These are phyloP conservation scores for Boehmeria nivea DNA, from an alignment of 306 rosid species.

Conservation along the genomic window DNA sequence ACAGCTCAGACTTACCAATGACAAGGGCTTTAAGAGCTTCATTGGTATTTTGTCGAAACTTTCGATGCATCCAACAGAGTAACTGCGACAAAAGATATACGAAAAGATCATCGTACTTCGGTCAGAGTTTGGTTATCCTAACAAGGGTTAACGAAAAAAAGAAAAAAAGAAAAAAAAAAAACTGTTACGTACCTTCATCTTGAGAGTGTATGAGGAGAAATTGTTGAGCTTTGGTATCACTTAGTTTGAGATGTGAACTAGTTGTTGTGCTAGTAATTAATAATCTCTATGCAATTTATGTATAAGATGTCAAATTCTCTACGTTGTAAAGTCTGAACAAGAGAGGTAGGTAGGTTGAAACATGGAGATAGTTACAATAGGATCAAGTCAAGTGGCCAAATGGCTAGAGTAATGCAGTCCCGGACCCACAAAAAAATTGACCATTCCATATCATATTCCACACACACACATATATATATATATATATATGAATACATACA, in stretches of 20 bases:
- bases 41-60: constrained; percentile 69
- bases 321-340: not conserved
- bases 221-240: constrained; percentile 30
- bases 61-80: constrained; percentile 96
- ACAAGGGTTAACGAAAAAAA: too few relatives aligned
- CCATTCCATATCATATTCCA: constrained; percentile 5
- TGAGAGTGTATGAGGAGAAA: constrained; percentile 24
- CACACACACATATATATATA: constrained; percentile 19
- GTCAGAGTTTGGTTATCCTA: not conserved
- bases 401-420: constrained; percentile 40
- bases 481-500: too few relatives aligned
- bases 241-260: constrained; percentile 28
- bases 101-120: constrained; percentile 19
- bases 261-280: constrained; percentile 22
- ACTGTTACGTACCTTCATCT: constrained; percentile 62
- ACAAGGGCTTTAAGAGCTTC: constrained; percentile 66
- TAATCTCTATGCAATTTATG: too few relatives aligned
- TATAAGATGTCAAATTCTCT: constrained; percentile 32
- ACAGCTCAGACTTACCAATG: constrained; percentile 54
- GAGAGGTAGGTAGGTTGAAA: constrained; percentile 36
- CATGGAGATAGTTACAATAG: constrained; percentile 65
- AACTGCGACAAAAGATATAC: constrained; percentile 53
- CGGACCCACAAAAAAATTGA: constrained; percentile 19
- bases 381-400: constrained; percentile 45
- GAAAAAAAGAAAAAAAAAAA: not conserved